A percentile compares a stretch with the other conserved stretches of the same genome.
phyloP scores from a whole-genome alignment of 148 eudicot genomes.

The Spergularia marina region DNA sequence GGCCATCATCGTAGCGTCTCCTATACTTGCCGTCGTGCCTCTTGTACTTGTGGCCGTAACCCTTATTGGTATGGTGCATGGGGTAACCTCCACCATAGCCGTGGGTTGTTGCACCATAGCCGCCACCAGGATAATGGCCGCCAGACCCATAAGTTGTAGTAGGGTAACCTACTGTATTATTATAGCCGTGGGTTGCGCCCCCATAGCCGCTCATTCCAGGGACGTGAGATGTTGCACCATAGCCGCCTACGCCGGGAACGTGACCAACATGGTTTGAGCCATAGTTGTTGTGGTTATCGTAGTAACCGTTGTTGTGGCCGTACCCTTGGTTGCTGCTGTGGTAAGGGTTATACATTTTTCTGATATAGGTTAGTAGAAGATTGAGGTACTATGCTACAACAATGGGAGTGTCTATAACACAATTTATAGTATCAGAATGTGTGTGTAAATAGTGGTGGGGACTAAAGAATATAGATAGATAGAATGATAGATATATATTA shows the following conservation, averaged over 20 bases:
- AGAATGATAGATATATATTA: too few relatives aligned
- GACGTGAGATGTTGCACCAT: conserved; percentile 1
- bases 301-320: neutral
- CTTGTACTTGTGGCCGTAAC: neutral
- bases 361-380: too few relatives aligned
- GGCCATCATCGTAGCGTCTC: conserved; percentile 19
- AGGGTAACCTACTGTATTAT: too few relatives aligned
- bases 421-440: too few relatives aligned
- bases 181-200: neutral
- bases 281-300: conserved; percentile 7
- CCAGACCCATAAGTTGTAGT: too few relatives aligned
- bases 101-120: neutral
- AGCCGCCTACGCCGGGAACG: neutral
- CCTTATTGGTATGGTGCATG: conserved; percentile 8
- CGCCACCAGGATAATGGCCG: too few relatives aligned
- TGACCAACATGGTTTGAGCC: neutral
- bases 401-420: too few relatives aligned
- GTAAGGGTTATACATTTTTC: too few relatives aligned
- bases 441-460: too few relatives aligned
- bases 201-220: conserved; percentile 4
- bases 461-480: too few relatives aligned
- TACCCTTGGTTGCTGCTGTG: neutral
- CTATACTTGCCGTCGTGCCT: neutral
- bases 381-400: too few relatives aligned
- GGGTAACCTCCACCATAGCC: neutral